Evolutionary conservation across 345 rosid genomes (phyloP).

Genomic region (Aquilaria yunnanensis): DNA sequence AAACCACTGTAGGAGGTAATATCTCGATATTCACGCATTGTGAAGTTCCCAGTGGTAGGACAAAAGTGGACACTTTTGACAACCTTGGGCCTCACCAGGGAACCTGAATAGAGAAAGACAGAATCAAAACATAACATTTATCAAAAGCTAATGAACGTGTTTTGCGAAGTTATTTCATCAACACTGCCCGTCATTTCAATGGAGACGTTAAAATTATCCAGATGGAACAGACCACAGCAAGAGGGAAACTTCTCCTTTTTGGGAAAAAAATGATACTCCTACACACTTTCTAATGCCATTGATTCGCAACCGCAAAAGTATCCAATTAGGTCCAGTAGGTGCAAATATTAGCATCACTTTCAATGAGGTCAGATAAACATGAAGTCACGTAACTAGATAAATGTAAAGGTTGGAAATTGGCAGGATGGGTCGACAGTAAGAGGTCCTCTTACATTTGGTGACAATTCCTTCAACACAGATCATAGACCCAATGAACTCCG

Average conservation of each 20-base stretch:
- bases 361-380: neutral
- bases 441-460: conserved; percentile 62
- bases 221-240: no score
- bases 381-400: neutral
- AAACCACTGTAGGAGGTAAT: conserved; percentile 80
- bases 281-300: no score
- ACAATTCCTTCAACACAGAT: conserved; percentile 94
- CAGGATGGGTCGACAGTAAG: neutral
- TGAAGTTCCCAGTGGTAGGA: conserved; percentile 66
- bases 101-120: conserved; percentile 39
- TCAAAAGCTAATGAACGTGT: neutral
- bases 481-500: conserved; percentile 91
- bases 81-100: conserved; percentile 98
- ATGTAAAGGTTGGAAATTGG: neutral
- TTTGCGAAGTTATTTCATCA: neutral
- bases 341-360: neutral
- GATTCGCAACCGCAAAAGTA: neutral
- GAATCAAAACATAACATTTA: no score
- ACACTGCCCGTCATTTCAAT: neutral
- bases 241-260: no score
- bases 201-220: no score
- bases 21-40: conserved; percentile 85
- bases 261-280: no score
- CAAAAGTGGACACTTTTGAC: conserved; percentile 96
- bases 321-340: neutral